Evolutionary conservation across 2,329 filamentous ascomycete species (phyloP), one percentile per base, ranked within the genome.

Genomic region (Neurospora sp.): DNA sequence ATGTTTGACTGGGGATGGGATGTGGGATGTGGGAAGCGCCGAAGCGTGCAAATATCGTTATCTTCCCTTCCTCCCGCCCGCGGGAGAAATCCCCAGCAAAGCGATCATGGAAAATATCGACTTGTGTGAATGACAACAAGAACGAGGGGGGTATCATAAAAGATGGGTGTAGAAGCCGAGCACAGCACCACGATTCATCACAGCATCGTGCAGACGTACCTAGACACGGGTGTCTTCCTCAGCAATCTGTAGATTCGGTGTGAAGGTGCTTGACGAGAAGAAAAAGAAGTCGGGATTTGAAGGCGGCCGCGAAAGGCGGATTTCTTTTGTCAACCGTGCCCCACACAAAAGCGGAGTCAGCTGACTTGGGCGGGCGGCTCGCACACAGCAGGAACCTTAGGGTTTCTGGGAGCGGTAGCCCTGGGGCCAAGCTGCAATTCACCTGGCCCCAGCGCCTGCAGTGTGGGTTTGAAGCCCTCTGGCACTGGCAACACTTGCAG

Each of bases 141-240:
- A 75, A 69, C 70, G 52, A 57, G 15, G 52, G 19, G 71, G 70
- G 75, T 70, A 77, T 81, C 79, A 81, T 73, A 68, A 70, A 70
- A 72, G 70, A 68, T 10, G 67, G 40, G 37, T 67, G 66, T 68
- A 40, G 67, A 68, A 69, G 72, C 73, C 73, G 70, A 72, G 71
- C 80, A 68, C 67, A 62, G 52, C 52, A 62, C 52, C 52, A 62
- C 52, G 52, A 62, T 62, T 62, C 70, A 73, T 75, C 73, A 71
- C 73, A 83, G 80, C 83, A 85, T 85, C 83, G 81, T 81, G 81
- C 80, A 83, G 83, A 87, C 85, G 77, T 87, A 87, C 85, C 85
- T 87, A 85, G 85, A 87, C 85, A 87, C 76, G 81, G 83, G 83
- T 87, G 85, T 84, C 85, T 83, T 87, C 85, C 85, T 87, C 86